A percentile compares a stretch with the other conserved stretches of the same genome.
Conservation (phyloP, 768 basidiomycete species). For the Mycena leptocephala region DNA sequence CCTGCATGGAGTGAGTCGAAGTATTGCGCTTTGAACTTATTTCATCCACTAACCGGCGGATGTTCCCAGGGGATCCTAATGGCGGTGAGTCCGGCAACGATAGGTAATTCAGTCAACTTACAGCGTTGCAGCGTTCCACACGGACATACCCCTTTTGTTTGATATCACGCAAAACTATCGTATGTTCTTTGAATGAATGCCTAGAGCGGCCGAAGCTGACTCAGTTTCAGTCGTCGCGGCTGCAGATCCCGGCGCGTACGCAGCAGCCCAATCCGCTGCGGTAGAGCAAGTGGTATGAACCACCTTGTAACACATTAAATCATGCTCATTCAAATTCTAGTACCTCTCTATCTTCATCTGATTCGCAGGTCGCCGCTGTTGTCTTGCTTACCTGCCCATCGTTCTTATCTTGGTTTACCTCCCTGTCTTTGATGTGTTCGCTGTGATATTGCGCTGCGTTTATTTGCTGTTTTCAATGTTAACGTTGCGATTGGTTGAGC, state of each 20-base stretch:
- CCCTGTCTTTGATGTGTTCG: no score
- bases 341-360: neutral
- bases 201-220: neutral
- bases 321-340: conserved; percentile 7
- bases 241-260: neutral
- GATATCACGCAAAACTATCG: neutral
- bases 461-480: no score
- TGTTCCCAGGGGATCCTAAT: conserved; percentile 4
- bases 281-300: neutral
- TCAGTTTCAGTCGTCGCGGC: conserved; percentile 7
- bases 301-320: neutral
- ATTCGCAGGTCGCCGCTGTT: no score
- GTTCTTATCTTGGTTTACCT: no score
- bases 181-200: neutral
- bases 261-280: neutral
- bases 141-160: conserved; percentile 1
- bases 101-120: neutral
- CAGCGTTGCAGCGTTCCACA: neutral
- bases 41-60: conserved; percentile 5
- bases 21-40: neutral
- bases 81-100: neutral
- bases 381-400: no score
- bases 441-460: no score
- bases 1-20: conserved; percentile 8
- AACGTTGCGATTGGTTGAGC: no score